Percentiles rank a stretch among this genome's conserved stretches.
Evolutionary conservation across 352 stramenopile species (phyloP).

Genomic region (Phytopythium mirpurense): DNA sequence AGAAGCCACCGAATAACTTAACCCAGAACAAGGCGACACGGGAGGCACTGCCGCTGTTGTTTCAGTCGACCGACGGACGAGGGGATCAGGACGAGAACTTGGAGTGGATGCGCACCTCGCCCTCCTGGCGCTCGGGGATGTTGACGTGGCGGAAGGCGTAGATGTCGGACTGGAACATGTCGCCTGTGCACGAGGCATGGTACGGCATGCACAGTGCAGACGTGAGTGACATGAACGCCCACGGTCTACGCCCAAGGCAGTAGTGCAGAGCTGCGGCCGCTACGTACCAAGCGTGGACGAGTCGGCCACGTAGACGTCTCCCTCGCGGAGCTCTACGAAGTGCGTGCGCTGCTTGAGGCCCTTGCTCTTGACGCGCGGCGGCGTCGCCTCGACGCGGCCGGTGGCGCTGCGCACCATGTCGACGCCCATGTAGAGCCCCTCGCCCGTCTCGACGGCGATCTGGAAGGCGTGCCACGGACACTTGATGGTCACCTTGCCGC

Average conservation of each 20-base stretch:
- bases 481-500: slow-evolving; percentile 69
- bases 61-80: no score
- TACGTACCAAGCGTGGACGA: slow-evolving; percentile 35
- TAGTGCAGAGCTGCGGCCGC: no score
- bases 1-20: slow-evolving; percentile 1
- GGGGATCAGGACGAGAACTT: slow-evolving; percentile 41
- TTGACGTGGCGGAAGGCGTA: slow-evolving; percentile 61
- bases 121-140: slow-evolving; percentile 35
- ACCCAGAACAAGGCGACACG: not conserved
- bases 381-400: slow-evolving; percentile 44
- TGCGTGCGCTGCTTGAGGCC: slow-evolving; percentile 83
- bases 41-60: not conserved
- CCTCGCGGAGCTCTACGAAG: slow-evolving; percentile 59
- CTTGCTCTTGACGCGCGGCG: slow-evolving; percentile 70
- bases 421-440: slow-evolving; percentile 83
- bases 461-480: slow-evolving; percentile 86
- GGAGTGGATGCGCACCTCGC: slow-evolving; percentile 62
- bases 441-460: slow-evolving; percentile 73
- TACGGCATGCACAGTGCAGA: no score
- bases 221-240: no score
- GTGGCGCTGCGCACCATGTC: slow-evolving; percentile 53
- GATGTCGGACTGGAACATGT: slow-evolving; percentile 55
- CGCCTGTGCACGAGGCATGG: no score
- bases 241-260: no score
- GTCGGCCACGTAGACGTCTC: slow-evolving; percentile 73